phyloP scores from a whole-genome alignment of 306 rosid species.

The Alnus rubra region DNA sequence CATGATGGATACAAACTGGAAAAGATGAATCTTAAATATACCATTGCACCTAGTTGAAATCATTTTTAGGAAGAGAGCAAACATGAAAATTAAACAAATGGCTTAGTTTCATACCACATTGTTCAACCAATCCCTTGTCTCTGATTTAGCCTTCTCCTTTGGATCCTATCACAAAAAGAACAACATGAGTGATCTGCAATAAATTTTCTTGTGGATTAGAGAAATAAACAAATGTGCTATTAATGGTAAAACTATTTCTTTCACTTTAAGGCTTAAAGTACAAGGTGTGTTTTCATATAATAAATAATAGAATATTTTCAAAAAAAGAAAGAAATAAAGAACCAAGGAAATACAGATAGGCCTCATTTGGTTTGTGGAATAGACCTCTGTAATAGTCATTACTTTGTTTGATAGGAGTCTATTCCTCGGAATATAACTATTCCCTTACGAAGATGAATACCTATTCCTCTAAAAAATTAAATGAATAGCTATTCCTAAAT shows the following conservation, averaged over 20 bases:
- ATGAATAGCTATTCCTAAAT: no score
- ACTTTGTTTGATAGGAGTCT: no score
- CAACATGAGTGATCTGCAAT: background rate
- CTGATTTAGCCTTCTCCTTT: conserved; percentile 93
- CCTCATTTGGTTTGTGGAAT: no score
- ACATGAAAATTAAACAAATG: conserved; percentile 17
- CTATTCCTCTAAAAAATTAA: no score
- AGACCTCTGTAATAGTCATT: no score
- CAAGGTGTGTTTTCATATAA: background rate
- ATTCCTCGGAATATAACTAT: no score
- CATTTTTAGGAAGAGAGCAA: conserved; percentile 22
- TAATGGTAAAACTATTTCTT: background rate
- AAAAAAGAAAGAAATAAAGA: background rate
- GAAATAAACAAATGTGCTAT: background rate
- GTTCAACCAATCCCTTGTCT: conserved; percentile 98
- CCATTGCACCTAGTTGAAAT: conserved; percentile 13
- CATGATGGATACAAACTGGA: background rate
- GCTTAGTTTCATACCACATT: conserved; percentile 68
- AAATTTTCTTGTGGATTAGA: background rate
- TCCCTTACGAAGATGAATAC: no score
- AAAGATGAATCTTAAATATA: background rate
- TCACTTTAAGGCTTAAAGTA: background rate
- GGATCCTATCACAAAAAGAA: conserved; percentile 69
- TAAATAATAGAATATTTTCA: background rate
- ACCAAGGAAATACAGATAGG: background rate